Evolutionary conservation across 73 alveolate genomes (phyloP), one percentile per base, ranked within the genome.

Genomic region (Paramecium sexaurelia): DNA sequence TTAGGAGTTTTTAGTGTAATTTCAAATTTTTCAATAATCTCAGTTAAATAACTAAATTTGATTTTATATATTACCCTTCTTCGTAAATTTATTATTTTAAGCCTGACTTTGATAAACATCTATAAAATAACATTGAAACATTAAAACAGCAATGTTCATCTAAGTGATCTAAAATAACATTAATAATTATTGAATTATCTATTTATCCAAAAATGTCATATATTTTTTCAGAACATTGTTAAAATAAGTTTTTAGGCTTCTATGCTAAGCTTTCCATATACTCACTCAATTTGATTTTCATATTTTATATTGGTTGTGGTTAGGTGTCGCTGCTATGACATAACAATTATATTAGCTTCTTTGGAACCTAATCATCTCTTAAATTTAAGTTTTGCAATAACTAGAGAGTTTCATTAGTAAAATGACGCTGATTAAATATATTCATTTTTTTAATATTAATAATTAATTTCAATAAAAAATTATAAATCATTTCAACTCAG

Each of bases 11-110:
- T 37, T 20, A 78, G 47, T 11, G 90, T 75, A 29, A 17, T 22
- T 78, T 78, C 90, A 78, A 78, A 78, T 78, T 78, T 78, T 43
- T 78, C 90, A 32, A 78, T 40, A 15, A 78, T 41, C 41, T 78
- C 90, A 0, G 90, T 10, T 19, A 29, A 78, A 43, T 19, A 78
- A 20, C 86, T 71, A 71, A 7, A 33, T 71, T 24, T 22, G n/a
- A 71, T 35, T 20, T 33, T 29, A 71, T 3, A 3, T 32, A 61
- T 10, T 71, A 71, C 86, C 90, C 90, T 2, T 78, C 90, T 55
- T 78, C 90, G 5, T 29, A 26, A 19, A 78, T 40, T 24, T 24
- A 78, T n/a, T 20, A 22, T 33, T 26, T 78, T 19, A 39, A 41
- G 29, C 39, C 32, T n/a, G 39, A 19, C 32, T 40, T 71, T n/a